phyloP scores from a whole-genome alignment of 257 asterid genomes.

The Solanum boliviense region DNA sequence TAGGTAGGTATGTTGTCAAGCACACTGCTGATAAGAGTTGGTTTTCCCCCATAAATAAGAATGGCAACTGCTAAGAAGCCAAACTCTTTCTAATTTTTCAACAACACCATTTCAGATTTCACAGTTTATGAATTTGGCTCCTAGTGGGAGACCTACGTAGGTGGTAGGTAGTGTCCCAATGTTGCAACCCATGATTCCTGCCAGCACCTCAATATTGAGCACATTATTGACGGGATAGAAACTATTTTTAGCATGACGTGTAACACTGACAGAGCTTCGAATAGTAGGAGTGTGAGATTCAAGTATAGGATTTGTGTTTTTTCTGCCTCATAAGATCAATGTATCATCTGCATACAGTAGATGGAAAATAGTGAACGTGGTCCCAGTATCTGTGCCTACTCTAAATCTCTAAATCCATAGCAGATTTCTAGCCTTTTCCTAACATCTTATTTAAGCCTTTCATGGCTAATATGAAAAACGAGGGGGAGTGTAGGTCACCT shows the following conservation, averaged over 20 bases:
- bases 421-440: not conserved
- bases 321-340: not conserved
- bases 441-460: not conserved
- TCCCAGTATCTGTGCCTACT: not conserved
- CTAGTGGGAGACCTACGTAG: not conserved
- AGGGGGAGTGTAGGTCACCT: not conserved
- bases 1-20: not conserved
- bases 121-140: not conserved
- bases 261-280: not conserved
- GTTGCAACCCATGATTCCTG: not conserved
- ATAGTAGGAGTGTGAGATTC: not conserved
- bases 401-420: not conserved
- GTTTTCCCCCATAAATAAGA: not conserved
- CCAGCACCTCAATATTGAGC: not conserved
- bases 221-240: not conserved
- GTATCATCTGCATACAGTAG: not conserved
- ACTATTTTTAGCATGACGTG: not conserved
- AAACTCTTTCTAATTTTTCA: not conserved
- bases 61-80: not conserved
- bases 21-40: not conserved
- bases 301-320: not conserved
- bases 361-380: not conserved
- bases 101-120: not conserved
- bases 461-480: not conserved
- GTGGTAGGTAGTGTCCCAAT: not conserved